Evolutionary conservation across 208 protist genomes (phyloP).

Genomic region (Acanthamoeba rhysodes): DNA sequence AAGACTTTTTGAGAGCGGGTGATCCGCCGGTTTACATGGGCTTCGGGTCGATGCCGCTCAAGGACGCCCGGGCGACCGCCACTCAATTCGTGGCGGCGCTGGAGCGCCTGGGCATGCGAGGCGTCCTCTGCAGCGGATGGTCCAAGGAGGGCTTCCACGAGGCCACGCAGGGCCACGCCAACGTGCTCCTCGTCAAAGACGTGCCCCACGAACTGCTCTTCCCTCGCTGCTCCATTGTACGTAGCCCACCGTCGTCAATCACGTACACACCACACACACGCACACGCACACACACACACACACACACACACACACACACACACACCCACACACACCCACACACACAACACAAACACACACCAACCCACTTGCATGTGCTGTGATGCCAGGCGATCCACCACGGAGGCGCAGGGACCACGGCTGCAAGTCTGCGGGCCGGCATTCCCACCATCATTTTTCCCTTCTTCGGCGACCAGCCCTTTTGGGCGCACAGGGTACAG

Average conservation of each 20-base stretch:
- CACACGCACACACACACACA: too few species aligned
- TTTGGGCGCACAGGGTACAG: neutral
- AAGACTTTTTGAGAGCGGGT: neutral
- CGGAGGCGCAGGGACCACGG: neutral
- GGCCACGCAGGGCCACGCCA: neutral
- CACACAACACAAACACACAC: too few species aligned
- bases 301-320: too few species aligned
- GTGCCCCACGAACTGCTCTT: neutral
- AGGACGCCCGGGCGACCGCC: neutral
- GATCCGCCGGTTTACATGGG: neutral
- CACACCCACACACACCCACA: too few species aligned
- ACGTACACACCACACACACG: too few species aligned
- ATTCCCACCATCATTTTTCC: neutral
- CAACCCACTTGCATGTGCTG: too few species aligned
- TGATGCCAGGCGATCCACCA: neutral
- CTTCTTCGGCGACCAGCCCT: neutral
- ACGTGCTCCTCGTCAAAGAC: neutral
- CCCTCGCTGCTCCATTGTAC: neutral
- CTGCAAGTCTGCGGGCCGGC: neutral
- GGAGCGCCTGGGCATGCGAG: neutral
- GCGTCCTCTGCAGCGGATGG: neutral
- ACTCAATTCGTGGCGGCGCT: neutral
- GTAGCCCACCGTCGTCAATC: too few species aligned
- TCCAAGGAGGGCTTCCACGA: neutral
- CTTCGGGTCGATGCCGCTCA: conserved; percentile 13